These are phyloP conservation scores for sorghum (Sorghum bicolor) DNA, from an alignment of 176 grass and related monocot species.

Conservation along the genomic window DNA sequence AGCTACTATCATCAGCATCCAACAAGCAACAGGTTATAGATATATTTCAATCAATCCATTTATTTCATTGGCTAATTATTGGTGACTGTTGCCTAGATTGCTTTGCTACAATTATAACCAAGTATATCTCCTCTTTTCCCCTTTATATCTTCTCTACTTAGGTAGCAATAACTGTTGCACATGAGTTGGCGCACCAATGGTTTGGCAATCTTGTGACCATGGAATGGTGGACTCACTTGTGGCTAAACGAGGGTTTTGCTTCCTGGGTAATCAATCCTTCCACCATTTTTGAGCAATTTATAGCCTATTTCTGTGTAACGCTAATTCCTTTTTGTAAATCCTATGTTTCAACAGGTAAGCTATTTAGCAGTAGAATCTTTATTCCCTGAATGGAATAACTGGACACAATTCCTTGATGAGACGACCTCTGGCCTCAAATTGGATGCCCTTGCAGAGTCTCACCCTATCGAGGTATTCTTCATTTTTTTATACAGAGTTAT, in stretches of 20 bases:
- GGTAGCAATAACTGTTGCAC: conserved; percentile 89
- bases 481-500: conserved; percentile 44
- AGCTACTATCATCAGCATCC: conserved; percentile 67
- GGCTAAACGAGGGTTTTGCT: conserved; percentile 98
- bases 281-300: neutral
- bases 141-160: conserved; percentile 18
- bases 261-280: conserved; percentile 66
- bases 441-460: conserved; percentile 91
- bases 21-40: conserved; percentile 61
- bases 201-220: conserved; percentile 99
- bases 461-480: conserved; percentile 91
- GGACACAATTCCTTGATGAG: conserved; percentile 95
- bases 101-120: neutral
- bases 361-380: conserved; percentile 80
- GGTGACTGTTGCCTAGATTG: neutral
- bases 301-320: neutral
- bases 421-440: conserved; percentile 66
- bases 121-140: neutral
- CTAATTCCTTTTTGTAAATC: neutral
- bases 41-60: neutral
- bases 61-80: neutral
- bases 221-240: conserved; percentile 99
- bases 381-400: conserved; percentile 90
- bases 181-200: conserved; percentile 98
- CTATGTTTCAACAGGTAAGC: conserved; percentile 65